Evolutionary conservation across 2,329 filamentous ascomycete genomes (phyloP), one percentile per base, ranked within the genome.

Genomic region (Hypoxylon sp.): DNA sequence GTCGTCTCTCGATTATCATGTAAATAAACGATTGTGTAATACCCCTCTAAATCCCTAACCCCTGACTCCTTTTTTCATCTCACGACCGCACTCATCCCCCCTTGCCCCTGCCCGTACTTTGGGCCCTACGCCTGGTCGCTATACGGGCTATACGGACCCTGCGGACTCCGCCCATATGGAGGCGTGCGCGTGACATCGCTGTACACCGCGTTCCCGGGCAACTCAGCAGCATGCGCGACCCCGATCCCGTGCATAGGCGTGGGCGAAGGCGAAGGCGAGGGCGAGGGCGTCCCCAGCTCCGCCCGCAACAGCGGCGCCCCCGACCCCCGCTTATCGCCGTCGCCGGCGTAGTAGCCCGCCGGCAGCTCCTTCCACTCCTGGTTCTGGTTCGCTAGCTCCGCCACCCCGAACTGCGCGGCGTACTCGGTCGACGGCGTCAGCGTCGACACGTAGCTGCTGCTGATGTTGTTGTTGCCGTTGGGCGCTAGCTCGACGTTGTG

Each of bases 351-450:
- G 42, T 64, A 63, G 18, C 42, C 62, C 30, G 56, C 52, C 4
- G 32, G 54, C 14, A 58, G 50, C 60, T 36, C 53, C 57, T 61
- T 69, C 69, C 65, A 71, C 33, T 69, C 59, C 28, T 32, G 46
- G 1, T 32, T 36, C 30, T 18, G 33, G 14, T n/a, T 59, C 1
- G 56, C 54, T 14, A 74, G 58, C 60, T 75, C 72, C 24, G 64
- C 70, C 3, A 63, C 57, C 1, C 45, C 67, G 42, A 65, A 65
- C 32, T 72, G 73, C 54, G 71, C 72, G 40, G 73, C 71, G 56
- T 67, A 73, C 48, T 70, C 65, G 20, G 58, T 44, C 32, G 38
- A 14, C 3, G 64, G 32, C 26, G 50, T 16, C 22, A 45, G 57
- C 30, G 48, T 22, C 22, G 52, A 55, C n/a, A 38, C 18, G 45